These are phyloP conservation scores for Besnoitia besnoiti DNA, from an alignment of 169 alveolate genomes.

Conservation along the genomic window DNA sequence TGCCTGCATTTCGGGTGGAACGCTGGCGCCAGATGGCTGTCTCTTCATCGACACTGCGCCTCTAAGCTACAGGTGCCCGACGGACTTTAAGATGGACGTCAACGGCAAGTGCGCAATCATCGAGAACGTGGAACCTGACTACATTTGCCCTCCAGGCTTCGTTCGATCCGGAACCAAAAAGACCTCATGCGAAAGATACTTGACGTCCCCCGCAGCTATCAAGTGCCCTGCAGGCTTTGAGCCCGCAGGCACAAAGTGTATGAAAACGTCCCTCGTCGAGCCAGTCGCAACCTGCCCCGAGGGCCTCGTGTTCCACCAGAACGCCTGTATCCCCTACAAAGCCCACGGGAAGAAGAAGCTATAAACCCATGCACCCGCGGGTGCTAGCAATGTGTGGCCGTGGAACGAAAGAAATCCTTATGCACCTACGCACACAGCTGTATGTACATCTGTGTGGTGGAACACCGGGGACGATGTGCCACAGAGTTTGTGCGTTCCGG, in stretches of 20 bases:
- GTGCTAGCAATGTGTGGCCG: background rate
- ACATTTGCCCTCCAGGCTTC: slow-evolving; percentile 39
- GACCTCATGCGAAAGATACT: slow-evolving; percentile 2
- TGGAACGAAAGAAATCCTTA: too few relatives aligned
- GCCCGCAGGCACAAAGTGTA: slow-evolving; percentile 37
- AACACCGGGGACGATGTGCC: background rate
- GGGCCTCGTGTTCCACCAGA: slow-evolving; percentile 3
- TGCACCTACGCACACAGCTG: background rate
- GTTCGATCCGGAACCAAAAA: slow-evolving; percentile 18
- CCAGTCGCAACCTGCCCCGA: slow-evolving; percentile 17
- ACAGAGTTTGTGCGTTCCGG: background rate
- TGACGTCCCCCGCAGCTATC: slow-evolving; percentile 30
- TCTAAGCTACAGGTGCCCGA: background rate
- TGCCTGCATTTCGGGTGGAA: slow-evolving; percentile 11
- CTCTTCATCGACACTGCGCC: slow-evolving; percentile 7
- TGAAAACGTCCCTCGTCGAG: slow-evolving; percentile 20
- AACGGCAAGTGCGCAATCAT: background rate
- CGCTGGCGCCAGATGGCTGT: slow-evolving; percentile 29
- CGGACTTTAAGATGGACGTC: slow-evolving; percentile 16
- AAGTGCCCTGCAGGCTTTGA: slow-evolving; percentile 40
- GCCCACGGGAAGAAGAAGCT: slow-evolving; percentile 23
- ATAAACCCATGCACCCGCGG: background rate
- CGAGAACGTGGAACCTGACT: slow-evolving; percentile 12
- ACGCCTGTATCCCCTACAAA: slow-evolving; percentile 13
- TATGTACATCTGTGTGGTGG: background rate